Base-by-base conservation (phyloP, 1,284 basidiomycete species). In the Ganoderma sp. region DNA sequence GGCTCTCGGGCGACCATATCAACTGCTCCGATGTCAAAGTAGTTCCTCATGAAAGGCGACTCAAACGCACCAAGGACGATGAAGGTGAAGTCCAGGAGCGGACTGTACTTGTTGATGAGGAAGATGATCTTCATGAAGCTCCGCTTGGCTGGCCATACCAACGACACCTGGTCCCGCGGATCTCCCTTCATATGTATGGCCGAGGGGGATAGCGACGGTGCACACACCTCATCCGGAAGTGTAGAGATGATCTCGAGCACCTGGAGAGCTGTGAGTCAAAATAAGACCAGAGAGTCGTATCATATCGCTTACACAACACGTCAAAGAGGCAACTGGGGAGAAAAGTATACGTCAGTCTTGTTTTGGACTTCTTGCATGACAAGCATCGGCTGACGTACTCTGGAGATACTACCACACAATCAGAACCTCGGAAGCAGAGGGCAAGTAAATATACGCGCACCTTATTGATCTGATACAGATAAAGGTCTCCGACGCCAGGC, bases 121-220 rank as follows among this genome's bases (percentile, higher is more conserved):
- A 59, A 59, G 39, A 59, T 59, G 12, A 2, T 39, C 39, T 59
- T 59, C 37, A 59, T 42, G 39, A 59, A 59, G 37, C 57, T 59
- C 6, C 57, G n/a, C 37, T 22, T 59, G 3, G 57, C 57, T 1
- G 57, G 57, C 57, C 57, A 59, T 25, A 59, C n/a, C 19, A 59
- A 25, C 9, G 56, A 37, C 19, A 58, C 37, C 56, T 58, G 15
- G 25, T 28, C 25, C n/a, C n/a, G 12, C 41, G 34, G 17, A 15
- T 5, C 52, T 57, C 54, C 32, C 10, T 28, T 28, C 5, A 8
- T 7, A 3, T 8, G 19, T 4, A 25, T 22, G 2, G 2, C 7
- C n/a, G 22, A n/a, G 57, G 7, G 12, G 22, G 9, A 39, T 9
- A 12, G 22, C n/a, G 10, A 19, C 7, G 19, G 14, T 41, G 28